Percentiles rank a stretch among this genome's conserved stretches.
Conservation (phyloP, 1,139 yeast genomes). For the Dujonia santamariae region DNA sequence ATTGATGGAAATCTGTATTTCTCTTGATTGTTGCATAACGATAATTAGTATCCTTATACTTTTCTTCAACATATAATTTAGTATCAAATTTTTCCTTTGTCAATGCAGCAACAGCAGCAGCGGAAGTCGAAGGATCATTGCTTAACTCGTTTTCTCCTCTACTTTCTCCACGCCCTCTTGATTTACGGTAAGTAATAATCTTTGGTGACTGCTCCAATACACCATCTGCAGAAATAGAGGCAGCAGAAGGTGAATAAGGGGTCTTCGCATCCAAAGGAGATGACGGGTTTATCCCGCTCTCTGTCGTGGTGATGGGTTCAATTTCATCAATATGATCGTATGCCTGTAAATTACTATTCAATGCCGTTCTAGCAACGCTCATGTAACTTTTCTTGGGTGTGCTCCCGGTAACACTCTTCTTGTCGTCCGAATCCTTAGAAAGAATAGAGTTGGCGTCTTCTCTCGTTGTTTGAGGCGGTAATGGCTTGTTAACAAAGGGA, state of each 20-base stretch:
- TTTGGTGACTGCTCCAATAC: conserved; percentile 32
- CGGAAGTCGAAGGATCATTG: too few relatives aligned
- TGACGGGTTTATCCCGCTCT: neutral
- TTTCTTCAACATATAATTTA: conserved; percentile 36
- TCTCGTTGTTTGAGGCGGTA: conserved; percentile 57
- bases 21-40: conserved; percentile 66
- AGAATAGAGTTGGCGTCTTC: conserved; percentile 48
- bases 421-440: conserved; percentile 25
- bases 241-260: neutral
- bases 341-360: conserved; percentile 3
- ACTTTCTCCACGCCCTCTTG: conserved; percentile 25
- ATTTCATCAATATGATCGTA: conserved; percentile 5
- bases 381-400: conserved; percentile 12
- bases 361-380: conserved; percentile 4
- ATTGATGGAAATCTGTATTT: conserved; percentile 73
- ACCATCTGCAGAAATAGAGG: neutral
- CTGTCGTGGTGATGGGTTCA: conserved; percentile 1
- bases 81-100: conserved; percentile 30
- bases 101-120: conserved; percentile 18
- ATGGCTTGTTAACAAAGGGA: conserved; percentile 40
- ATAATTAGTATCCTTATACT: conserved; percentile 31
- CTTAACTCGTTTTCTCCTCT: conserved; percentile 26
- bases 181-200: conserved; percentile 46
- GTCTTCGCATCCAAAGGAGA: conserved; percentile 2
- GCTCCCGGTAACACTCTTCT: conserved; percentile 9